Evolutionary conservation across 352 stramenopile genomes (phyloP).

Genomic region (Globisporangium orthogonon): DNA sequence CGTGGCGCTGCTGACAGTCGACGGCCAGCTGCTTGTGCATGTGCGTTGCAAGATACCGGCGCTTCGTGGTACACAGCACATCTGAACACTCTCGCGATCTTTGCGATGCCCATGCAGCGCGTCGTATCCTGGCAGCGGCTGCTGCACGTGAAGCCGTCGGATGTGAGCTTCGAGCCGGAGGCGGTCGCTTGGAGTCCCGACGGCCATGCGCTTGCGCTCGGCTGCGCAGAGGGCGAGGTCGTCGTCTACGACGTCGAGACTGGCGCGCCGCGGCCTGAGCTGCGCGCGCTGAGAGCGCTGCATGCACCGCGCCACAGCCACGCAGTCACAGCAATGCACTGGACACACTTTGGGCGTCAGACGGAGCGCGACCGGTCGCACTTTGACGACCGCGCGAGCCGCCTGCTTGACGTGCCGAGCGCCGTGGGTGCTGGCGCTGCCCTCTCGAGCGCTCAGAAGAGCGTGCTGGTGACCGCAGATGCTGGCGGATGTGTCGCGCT

Average conservation of each 20-base stretch:
- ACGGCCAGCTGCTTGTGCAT: constrained; percentile 66
- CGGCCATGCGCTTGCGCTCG: constrained; percentile 55
- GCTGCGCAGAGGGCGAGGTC: constrained; percentile 61
- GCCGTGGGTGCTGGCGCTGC: background rate
- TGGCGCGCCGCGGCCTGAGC: constrained; percentile 22
- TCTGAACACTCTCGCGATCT: background rate
- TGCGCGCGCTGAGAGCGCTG: constrained; percentile 15
- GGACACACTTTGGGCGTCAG: constrained; percentile 9
- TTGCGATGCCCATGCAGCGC: constrained; percentile 25
- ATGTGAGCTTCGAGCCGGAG: constrained; percentile 48
- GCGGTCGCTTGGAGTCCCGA: constrained; percentile 60
- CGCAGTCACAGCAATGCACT: constrained; percentile 55
- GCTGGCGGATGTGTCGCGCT: constrained; percentile 24
- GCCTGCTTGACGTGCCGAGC: constrained; percentile 20
- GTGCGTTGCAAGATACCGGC: constrained; percentile 23
- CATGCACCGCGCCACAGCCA: constrained; percentile 31
- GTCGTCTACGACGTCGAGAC: constrained; percentile 65
- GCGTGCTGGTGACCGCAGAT: constrained; percentile 44
- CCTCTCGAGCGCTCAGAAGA: constrained; percentile 1
- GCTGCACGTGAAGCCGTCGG: constrained; percentile 58
- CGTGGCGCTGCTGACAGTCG: constrained; percentile 56
- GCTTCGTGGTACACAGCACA: too few species aligned
- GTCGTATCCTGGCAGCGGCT: constrained; percentile 73
- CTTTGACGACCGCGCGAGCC: constrained; percentile 26
- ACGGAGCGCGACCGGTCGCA: background rate